Evolutionary conservation across 805 yeast genomes (phyloP), one percentile per base, ranked within the genome.

Genomic region (Candida sakaeoensis): DNA sequence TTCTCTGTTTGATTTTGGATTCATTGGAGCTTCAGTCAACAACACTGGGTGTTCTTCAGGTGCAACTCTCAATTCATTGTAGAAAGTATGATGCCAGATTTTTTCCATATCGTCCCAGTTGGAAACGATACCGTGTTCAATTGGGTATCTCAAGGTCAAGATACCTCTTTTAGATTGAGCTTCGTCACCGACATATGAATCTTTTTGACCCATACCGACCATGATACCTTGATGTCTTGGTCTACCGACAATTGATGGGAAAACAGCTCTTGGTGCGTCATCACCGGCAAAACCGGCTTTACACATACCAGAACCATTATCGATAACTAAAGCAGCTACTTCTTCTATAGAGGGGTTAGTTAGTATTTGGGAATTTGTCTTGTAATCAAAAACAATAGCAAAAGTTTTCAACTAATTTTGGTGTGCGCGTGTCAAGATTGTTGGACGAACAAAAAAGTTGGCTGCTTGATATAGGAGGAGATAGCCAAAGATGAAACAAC

Each of bases 241-340:
- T 79, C 99, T 93, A 77, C 99, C 99, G 53, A 91, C 99, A 65
- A 93, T 91, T 49, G 98, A 93, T 66, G 99, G 99, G 91, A 93
- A 93, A 58, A 93, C 99, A 63, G 99, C 98, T 74, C 97, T 86
- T 68, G 99, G 99, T 53, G 98, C 98, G 78, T 93, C 99, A 68
- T 93, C 98, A 79, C 99, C 99, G 82, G 99, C 98, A 70, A 90
- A 93, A 75, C 99, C 99, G 91, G 99, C 99, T 73, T 93, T 93
- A 84, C 99, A 93, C 98, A 93, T 93, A 82, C 99, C 99, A 67
- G 99, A 93, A 79, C 99, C 99, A 77, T 91, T 91, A 73, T 91
- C 99, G 76, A 91, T 91, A 77, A 91, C 98, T 71, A 79, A 70
- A 58, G 72, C 71, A 57, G 72, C 72, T 54, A 67, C 72, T 68